These are phyloP conservation scores for Pseudophaeomoniella oleicola DNA, from an alignment of 2,329 filamentous ascomycete genomes.

Conservation along the genomic window DNA sequence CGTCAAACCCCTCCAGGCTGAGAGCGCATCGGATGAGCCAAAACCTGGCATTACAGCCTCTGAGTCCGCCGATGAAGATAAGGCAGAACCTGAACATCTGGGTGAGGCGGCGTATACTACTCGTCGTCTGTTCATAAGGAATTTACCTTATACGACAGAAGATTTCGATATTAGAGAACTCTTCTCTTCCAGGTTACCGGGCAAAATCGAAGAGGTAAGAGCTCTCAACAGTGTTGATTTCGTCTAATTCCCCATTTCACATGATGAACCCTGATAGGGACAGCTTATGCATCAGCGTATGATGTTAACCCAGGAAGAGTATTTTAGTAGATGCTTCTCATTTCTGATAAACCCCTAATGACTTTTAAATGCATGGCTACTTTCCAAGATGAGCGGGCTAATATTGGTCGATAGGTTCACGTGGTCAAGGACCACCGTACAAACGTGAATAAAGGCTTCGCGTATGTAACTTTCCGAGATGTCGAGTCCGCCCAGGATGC, in stretches of 20 bases:
- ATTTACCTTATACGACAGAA: constrained; percentile 66
- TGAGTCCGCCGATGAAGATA: constrained; percentile 8
- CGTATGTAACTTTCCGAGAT: constrained; percentile 66
- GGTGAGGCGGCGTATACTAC: constrained; percentile 29
- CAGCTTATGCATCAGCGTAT: constrained; percentile 90
- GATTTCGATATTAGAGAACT: constrained; percentile 61
- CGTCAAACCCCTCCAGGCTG: constrained; percentile 7
- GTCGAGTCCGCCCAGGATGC: constrained; percentile 62
- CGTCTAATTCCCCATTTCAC: constrained; percentile 23
- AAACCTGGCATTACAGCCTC: constrained; percentile 6
- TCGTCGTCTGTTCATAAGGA: constrained; percentile 73
- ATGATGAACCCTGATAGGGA: constrained; percentile 99
- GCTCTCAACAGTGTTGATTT: too few species aligned
- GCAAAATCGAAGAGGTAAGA: constrained; percentile 73
- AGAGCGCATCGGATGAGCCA: constrained; percentile 9
- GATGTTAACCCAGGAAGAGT: constrained; percentile 84
- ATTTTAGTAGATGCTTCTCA: constrained; percentile 99
- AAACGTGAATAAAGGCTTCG: constrained; percentile 75
- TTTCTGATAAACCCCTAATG: constrained; percentile 43
- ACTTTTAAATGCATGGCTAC: constrained; percentile 3
- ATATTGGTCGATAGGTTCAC: constrained; percentile 53
- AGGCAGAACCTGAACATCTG: constrained; percentile 6
- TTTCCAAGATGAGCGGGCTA: constrained; percentile 5
- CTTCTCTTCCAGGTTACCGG: constrained; percentile 32
- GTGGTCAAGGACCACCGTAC: constrained; percentile 57